These are phyloP conservation scores for Aspergillus flavus DNA, from an alignment of 2,329 filamentous ascomycete species.

Conservation along the genomic window DNA sequence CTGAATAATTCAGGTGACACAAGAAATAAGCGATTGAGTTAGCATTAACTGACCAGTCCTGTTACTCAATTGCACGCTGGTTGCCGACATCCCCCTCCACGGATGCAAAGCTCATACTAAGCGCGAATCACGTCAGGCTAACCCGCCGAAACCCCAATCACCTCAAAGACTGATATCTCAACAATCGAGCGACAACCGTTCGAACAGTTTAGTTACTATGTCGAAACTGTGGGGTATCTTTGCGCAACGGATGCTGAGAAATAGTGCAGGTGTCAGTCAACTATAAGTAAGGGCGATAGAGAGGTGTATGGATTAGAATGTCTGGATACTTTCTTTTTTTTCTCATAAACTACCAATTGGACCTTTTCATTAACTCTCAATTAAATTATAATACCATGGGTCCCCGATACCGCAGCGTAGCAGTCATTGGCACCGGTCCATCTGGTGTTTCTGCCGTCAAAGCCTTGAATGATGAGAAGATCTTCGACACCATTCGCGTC, in stretches of 20 bases:
- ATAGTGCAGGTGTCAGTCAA: neutral
- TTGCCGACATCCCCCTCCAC: neutral
- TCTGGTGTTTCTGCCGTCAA: conserved; percentile 32
- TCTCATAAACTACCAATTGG: neutral
- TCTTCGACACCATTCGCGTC: conserved; percentile 34
- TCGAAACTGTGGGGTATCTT: neutral
- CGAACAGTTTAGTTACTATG: neutral
- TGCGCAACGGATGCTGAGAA: neutral
- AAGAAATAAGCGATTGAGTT: neutral
- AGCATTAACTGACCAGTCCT: neutral
- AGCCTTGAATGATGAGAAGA: conserved; percentile 34
- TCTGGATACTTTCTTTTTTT: neutral
- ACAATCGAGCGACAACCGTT: neutral
- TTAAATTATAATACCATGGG: neutral
- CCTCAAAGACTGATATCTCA: neutral
- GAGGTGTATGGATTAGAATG: neutral
- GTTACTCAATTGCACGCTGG: neutral
- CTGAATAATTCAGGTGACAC: neutral
- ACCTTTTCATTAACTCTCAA: neutral
- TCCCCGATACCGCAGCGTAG: conserved; percentile 2
- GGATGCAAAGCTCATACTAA: conserved; percentile 1
- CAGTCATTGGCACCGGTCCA: conserved; percentile 30
- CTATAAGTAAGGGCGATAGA: neutral
- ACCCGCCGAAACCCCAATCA: neutral
- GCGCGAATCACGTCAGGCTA: neutral